phyloP scores from a whole-genome alignment of 768 basidiomycete genomes.

The Boletus sensibilis region DNA sequence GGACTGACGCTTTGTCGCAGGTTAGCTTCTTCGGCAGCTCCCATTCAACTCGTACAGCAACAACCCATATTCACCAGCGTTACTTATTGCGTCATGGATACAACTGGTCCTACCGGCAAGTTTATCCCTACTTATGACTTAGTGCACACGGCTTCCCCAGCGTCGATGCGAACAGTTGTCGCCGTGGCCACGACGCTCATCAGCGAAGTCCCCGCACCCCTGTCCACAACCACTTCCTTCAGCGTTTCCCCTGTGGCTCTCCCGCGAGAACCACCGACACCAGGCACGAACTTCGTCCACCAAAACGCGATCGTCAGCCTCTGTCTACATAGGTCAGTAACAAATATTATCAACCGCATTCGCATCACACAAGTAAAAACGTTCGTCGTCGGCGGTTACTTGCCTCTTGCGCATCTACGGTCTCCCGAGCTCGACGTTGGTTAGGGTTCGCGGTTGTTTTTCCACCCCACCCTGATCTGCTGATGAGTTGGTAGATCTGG shows the following conservation, averaged over 20 bases:
- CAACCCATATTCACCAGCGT: neutral
- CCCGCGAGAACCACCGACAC: constrained; percentile 1
- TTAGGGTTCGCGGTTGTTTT: neutral
- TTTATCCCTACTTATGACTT: too few relatives aligned
- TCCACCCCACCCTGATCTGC: neutral
- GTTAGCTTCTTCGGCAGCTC: neutral
- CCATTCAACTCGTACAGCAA: neutral
- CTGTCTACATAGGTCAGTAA: constrained; percentile 52
- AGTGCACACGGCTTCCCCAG: neutral
- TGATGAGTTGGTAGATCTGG: neutral
- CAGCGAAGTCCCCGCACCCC: neutral
- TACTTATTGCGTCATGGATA: neutral
- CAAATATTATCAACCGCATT: neutral
- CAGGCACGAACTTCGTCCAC: constrained; percentile 80
- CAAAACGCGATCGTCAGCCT: constrained; percentile 74
- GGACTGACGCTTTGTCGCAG: neutral
- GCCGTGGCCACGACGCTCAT: constrained; percentile 5
- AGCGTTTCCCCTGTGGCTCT: neutral
- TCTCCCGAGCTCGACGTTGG: neutral
- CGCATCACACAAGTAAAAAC: too few relatives aligned
- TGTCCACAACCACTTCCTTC: constrained; percentile 7
- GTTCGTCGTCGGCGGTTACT: too few relatives aligned
- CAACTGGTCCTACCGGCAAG: neutral
- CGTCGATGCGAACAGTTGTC: constrained; percentile 5
- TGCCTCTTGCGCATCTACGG: too few relatives aligned